Base-by-base conservation (phyloP, 2,329 filamentous ascomycete genomes). In the Aspergillus fumigatiaffinis region DNA sequence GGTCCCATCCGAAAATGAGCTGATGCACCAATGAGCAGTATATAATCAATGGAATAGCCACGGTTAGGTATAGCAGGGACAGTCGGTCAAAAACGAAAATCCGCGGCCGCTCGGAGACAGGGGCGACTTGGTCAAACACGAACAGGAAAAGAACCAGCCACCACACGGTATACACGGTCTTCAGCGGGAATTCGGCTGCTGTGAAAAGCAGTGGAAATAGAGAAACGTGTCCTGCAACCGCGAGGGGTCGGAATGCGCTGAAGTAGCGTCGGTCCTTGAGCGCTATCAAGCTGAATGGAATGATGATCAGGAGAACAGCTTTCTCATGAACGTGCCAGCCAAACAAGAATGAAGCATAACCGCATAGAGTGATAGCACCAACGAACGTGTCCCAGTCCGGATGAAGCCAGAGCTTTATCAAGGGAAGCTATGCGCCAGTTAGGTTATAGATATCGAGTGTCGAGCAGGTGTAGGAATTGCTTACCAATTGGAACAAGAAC, bases 301-400 rank as follows among this genome's bases (percentile, higher is more conserved):
- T 90, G 63, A 99, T 92, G 69, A 97, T 89, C 21, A 97, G 84
- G 23, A 99, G 83, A 56, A 99, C 90, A 1, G 94, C 94, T 76
- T 99, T 99, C 72, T 99, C 94, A 68, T 99, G 94, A 8, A 99
- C 94, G 70, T 99, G 94, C 92, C 93, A 99, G 56, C 94, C 93
- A 66, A 97, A 97, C 9, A 99, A 82, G 77, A 99, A 99, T 0
- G 93, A 97, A 0, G 93, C 90, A 71, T 97, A 99, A 57, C 91
- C 94, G 69, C 94, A 97, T 17, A 97, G 85, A 0, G 93, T 97
- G 48, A 96, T 84, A 0, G 91, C 88, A 3, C 91, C 91, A 46
- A 97, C 84, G 71, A 99, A 97, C 55, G 84, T 89, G 60, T 96
- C 89, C 90, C 91, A 96, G 0, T 85, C 91, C 2, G 92, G 91